Evolutionary conservation across 176 grass and related monocot species (phyloP), one percentile per base, ranked within the genome.

Genomic region (Carex myosuroides): DNA sequence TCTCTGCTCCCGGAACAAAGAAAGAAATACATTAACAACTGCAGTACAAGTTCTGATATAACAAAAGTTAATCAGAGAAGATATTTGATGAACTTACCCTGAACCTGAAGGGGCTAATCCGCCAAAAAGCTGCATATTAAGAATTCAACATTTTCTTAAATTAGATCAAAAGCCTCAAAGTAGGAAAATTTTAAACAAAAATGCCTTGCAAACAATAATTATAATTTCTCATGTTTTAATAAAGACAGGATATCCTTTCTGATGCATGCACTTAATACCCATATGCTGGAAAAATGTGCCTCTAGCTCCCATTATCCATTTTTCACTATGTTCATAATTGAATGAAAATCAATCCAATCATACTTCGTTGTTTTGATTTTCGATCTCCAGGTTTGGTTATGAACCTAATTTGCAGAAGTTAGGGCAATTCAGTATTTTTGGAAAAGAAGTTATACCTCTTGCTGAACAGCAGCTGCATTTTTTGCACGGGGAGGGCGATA

Each of bases 401-500:
- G 60, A 62, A 22, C 6, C n/a, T 62, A 9, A 62, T 73, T 4
- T 32, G 22, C 22, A 76, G 10, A 76, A 30, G 17, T 17, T 3
- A 71, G 37, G 68, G 48, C 48, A 62, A 62, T 62, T 62, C 1
- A 16, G 21, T 13, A 48, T 77, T 77, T 55, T 77, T 32, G 1
- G 32, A 16, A 56, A 77, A 77, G 24, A 76, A 83, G 55, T 65
- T 59, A 65, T 94, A 98, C 95, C 95, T 98, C 94, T 75, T 90
- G 88, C 77, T 93, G 89, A 84, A 98, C 80, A 74, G 85, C 65
- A 85, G 82, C 91, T n/a, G 92, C 85, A 87, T 60, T 66, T 86
- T 98, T 98, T 79, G 95, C 79, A 79, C 95, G 92, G 16, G 95
- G 92, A 60, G 92, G 95, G 26, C 91, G 91, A 71, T 95, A 98